These are phyloP conservation scores for Citrus sinensis DNA, from an alignment of 345 rosid species.

Conservation along the genomic window DVS_A1.0 CM039161.1:22871501-22872000, in stretches of 20 bases:
- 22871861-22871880: neutral
- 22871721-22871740: neutral
- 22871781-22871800: slow-evolving; percentile 94
- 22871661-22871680: slow-evolving; percentile 45
- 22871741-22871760: slow-evolving; percentile 50
- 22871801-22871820: slow-evolving; percentile 83
- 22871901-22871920: slow-evolving; percentile 6
- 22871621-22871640: slow-evolving; percentile 74
- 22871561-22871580: neutral
- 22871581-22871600: neutral
- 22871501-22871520: slow-evolving; percentile 79
- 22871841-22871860: neutral
- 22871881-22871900: slow-evolving; percentile 1
- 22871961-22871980: slow-evolving; percentile 9
- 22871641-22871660: slow-evolving; percentile 97
- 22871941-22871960: neutral
- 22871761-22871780: slow-evolving; percentile 96
- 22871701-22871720: neutral
- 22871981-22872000: neutral
- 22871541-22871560: neutral
- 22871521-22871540: slow-evolving; percentile 75
- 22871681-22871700: slow-evolving; percentile 5
- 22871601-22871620: slow-evolving; percentile 2
- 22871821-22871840: slow-evolving; percentile 73
- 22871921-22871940: neutral